Evolutionary conservation across 2,329 filamentous ascomycete species (phyloP).

Genomic region (Aspergillus terreus): DNA sequence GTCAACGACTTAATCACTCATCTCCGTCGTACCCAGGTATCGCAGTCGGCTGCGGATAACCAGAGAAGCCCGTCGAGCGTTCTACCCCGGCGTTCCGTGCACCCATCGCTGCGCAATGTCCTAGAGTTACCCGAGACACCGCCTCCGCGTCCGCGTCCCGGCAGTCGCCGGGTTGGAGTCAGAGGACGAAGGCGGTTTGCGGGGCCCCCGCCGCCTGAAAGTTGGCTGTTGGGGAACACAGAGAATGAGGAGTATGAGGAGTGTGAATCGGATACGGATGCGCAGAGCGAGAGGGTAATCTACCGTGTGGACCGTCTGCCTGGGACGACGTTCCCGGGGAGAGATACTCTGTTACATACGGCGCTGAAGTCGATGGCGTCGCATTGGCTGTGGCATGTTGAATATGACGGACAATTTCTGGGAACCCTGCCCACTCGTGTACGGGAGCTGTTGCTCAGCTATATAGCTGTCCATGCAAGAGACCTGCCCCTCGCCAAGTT

Average conservation of each 20-base stretch:
- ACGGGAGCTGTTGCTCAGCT: slow-evolving; percentile 54
- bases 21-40: slow-evolving; percentile 41
- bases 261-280: slow-evolving; percentile 9
- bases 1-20: slow-evolving; percentile 48
- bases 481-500: slow-evolving; percentile 36
- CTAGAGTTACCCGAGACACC: slow-evolving; percentile 43
- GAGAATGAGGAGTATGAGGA: slow-evolving; percentile 4
- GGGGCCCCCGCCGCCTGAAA: slow-evolving; percentile 45
- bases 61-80: slow-evolving; percentile 14
- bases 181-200: slow-evolving; percentile 36
- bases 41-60: slow-evolving; percentile 16
- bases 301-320: slow-evolving; percentile 39
- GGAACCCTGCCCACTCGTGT: slow-evolving; percentile 49
- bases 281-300: slow-evolving; percentile 19
- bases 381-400: slow-evolving; percentile 55
- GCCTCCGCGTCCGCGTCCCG: slow-evolving; percentile 39
- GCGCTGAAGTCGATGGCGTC: slow-evolving; percentile 52
- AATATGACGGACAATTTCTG: slow-evolving; percentile 56
- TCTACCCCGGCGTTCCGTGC: slow-evolving; percentile 36
- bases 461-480: slow-evolving; percentile 50
- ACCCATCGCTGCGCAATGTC: slow-evolving; percentile 43
- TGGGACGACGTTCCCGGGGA: slow-evolving; percentile 33
- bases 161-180: slow-evolving; percentile 28
- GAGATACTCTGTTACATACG: slow-evolving; percentile 47
- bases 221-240: slow-evolving; percentile 37